Evolutionary conservation across 495 filamentous ascomycete genomes (phyloP).

Genomic region (Hypoxylon fuscum): DNA sequence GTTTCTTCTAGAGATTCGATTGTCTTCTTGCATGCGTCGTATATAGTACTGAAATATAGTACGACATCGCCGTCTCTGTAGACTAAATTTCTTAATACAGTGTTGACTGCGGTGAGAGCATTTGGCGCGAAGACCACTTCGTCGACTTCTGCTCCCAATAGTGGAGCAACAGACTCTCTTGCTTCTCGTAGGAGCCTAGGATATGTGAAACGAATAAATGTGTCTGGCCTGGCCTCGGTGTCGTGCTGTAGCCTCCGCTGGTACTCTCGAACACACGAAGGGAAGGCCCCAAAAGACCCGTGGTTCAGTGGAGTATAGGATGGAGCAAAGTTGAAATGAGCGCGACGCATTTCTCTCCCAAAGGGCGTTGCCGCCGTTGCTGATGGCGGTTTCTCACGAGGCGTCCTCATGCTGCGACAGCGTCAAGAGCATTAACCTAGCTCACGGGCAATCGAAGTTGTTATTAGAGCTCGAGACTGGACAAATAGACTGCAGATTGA

Average conservation of each 20-base stretch:
- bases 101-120: conserved; percentile 82
- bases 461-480: too few species aligned
- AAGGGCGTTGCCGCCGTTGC: conserved; percentile 28
- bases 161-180: conserved; percentile 66
- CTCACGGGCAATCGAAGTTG: too few species aligned
- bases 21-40: conserved; percentile 77
- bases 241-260: conserved; percentile 43
- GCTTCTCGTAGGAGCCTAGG: conserved; percentile 64
- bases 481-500: neutral
- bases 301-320: conserved; percentile 52
- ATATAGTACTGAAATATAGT: conserved; percentile 77
- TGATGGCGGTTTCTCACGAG: conserved; percentile 12
- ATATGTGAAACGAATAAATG: conserved; percentile 63
- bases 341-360: conserved; percentile 48
- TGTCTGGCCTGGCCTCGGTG: conserved; percentile 47
- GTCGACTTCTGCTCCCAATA: conserved; percentile 67
- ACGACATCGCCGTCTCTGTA: conserved; percentile 66
- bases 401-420: conserved; percentile 10
- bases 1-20: conserved; percentile 73
- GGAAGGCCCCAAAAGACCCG: conserved; percentile 52
- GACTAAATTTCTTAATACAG: conserved; percentile 75
- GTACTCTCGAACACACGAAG: conserved; percentile 43
- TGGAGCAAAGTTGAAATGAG: conserved; percentile 49
- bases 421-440: too few species aligned
- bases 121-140: conserved; percentile 81